phyloP scores from a whole-genome alignment of 257 asterid species.

The Pogostemon cablin region DNA sequence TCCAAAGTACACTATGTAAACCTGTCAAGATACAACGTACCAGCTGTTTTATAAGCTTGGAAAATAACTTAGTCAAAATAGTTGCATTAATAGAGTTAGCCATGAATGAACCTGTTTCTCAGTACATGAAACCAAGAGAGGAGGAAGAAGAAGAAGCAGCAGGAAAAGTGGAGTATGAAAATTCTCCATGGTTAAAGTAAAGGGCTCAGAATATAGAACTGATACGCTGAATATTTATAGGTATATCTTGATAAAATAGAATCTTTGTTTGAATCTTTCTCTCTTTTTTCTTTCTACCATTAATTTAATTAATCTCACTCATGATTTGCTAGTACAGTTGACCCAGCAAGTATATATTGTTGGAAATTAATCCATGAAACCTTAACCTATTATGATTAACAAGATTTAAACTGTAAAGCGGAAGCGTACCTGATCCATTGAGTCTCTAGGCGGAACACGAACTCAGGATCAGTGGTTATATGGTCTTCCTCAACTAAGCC shows the following conservation, averaged over 20 bases:
- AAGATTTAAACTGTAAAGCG: no score
- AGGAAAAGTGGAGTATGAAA: conserved; percentile 31
- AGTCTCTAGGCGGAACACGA: no score
- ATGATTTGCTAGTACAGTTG: no score
- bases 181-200: conserved; percentile 41
- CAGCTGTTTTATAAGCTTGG: neutral
- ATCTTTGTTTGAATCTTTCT: conserved; percentile 28
- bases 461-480: no score
- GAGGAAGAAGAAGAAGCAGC: conserved; percentile 48
- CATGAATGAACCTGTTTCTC: conserved; percentile 51
- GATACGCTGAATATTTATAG: conserved; percentile 44
- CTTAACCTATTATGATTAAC: no score
- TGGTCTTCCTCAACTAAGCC: no score
- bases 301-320: neutral
- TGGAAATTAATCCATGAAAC: no score
- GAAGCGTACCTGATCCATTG: no score
- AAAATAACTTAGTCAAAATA: neutral
- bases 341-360: no score
- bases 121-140: conserved; percentile 53
- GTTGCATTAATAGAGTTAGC: neutral
- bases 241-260: conserved; percentile 28
- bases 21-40: conserved; percentile 40
- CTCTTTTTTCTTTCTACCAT: neutral
- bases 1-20: conserved; percentile 79
- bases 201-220: conserved; percentile 28